Evolutionary conservation across 768 basidiomycete genomes (phyloP).

Genomic region (Mycena kentingensis): DNA sequence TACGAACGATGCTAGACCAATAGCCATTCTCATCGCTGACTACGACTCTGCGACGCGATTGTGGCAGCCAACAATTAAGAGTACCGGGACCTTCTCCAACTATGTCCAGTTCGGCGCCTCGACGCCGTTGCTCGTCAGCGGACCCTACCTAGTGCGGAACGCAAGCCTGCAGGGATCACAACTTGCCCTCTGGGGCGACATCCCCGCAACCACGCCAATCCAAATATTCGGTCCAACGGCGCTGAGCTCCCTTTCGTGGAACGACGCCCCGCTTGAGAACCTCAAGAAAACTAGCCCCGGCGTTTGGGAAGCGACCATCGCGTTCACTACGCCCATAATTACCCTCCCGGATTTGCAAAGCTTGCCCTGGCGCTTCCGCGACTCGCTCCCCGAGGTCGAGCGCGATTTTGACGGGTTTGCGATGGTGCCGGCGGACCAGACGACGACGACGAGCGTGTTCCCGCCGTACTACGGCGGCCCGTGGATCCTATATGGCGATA

Average conservation of each 20-base stretch:
- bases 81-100: conserved; percentile 21
- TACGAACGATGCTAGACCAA: neutral
- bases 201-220: conserved; percentile 38
- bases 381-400: conserved; percentile 59
- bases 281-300: conserved; percentile 24
- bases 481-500: conserved; percentile 57
- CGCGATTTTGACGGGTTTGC: conserved; percentile 46
- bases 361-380: conserved; percentile 50
- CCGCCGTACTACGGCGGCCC: conserved; percentile 56
- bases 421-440: conserved; percentile 58
- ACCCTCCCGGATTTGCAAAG: conserved; percentile 28
- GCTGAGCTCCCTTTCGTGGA: conserved; percentile 10
- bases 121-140: conserved; percentile 46
- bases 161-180: conserved; percentile 28
- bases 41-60: conserved; percentile 43
- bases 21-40: conserved; percentile 44
- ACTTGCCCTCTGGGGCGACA: conserved; percentile 56
- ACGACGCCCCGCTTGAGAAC: neutral
- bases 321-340: conserved; percentile 1
- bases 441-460: conserved; percentile 51
- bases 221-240: conserved; percentile 29
- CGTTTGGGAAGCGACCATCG: conserved; percentile 6
- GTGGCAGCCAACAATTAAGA: conserved; percentile 14
- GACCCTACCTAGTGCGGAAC: conserved; percentile 46
- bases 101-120: conserved; percentile 60